These are phyloP conservation scores for Apiospora rasikravindrae DNA, from an alignment of 2,329 filamentous ascomycete genomes.

Conservation along the genomic window DNA sequence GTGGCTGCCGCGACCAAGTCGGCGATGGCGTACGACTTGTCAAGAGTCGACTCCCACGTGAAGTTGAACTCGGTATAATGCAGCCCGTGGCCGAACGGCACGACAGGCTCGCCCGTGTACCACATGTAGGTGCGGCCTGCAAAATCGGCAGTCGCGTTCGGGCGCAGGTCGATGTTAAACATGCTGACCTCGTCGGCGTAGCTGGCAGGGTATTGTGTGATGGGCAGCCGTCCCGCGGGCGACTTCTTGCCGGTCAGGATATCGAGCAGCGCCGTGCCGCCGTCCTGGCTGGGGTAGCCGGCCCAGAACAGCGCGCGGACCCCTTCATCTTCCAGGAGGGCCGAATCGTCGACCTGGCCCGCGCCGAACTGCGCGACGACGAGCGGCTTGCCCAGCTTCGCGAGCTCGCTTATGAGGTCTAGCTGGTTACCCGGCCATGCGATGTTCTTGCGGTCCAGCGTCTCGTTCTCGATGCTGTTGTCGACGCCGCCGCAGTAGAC, in stretches of 20 bases:
- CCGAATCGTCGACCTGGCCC: conserved; percentile 49
- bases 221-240: conserved; percentile 52
- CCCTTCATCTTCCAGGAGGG: conserved; percentile 48
- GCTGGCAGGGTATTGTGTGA: conserved; percentile 52
- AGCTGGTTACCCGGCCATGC: conserved; percentile 59
- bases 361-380: conserved; percentile 57
- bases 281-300: conserved; percentile 58
- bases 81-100: conserved; percentile 52
- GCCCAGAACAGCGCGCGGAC: conserved; percentile 55
- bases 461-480: conserved; percentile 56
- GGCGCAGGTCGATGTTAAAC: conserved; percentile 55
- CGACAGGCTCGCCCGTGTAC: conserved; percentile 48
- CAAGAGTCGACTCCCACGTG: conserved; percentile 18
- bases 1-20: conserved; percentile 39
- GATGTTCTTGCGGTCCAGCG: conserved; percentile 56
- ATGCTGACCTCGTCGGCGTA: conserved; percentile 52
- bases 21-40: conserved; percentile 38
- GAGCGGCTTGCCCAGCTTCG: conserved; percentile 50
- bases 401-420: conserved; percentile 50
- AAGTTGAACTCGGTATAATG: conserved; percentile 54
- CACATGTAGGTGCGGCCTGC: conserved; percentile 57
- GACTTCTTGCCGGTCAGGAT: conserved; percentile 51
- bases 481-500: conserved; percentile 64
- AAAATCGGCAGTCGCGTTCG: conserved; percentile 37
- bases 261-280: conserved; percentile 54